Percentiles rank a stretch among this genome's conserved stretches.
Conservation (phyloP, 345 rosid genomes). For the Arabidopsis arenosa region DNA sequence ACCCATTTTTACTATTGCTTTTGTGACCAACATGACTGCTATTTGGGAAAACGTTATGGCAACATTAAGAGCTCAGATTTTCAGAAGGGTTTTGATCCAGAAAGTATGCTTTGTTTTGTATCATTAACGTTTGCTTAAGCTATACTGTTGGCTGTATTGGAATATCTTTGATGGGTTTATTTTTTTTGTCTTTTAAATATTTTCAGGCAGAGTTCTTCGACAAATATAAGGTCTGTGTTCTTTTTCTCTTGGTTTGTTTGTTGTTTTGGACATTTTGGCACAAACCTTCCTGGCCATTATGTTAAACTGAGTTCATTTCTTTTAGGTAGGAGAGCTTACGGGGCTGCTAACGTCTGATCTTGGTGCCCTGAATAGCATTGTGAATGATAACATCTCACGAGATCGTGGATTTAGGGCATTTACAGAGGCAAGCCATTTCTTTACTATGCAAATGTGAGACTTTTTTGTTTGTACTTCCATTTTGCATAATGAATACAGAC, state of each 20-base stretch:
- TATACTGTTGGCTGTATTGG: background rate
- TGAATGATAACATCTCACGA: constrained; percentile 89
- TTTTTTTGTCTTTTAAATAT: background rate
- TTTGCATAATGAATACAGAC: constrained; percentile 18
- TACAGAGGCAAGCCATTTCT: constrained; percentile 95
- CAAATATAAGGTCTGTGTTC: constrained; percentile 70
- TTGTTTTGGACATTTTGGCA: background rate
- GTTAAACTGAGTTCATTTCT: constrained; percentile 14
- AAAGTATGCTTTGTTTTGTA: constrained; percentile 53
- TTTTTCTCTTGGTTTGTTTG: background rate
- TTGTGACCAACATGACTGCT: constrained; percentile 71
- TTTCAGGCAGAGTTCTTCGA: constrained; percentile 90
- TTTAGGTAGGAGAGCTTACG: constrained; percentile 87
- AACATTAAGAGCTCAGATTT: constrained; percentile 76
- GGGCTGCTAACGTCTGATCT: constrained; percentile 90
- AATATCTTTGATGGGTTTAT: constrained; percentile 10
- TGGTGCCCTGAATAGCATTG: constrained; percentile 77
- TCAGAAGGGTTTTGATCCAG: constrained; percentile 78
- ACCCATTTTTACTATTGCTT: constrained; percentile 80
- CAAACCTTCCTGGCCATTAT: background rate
- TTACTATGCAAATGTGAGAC: constrained; percentile 67
- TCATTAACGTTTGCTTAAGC: background rate
- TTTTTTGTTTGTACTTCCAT: constrained; percentile 39
- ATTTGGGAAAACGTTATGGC: constrained; percentile 95
- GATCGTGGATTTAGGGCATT: constrained; percentile 98